Evolutionary conservation across 352 stramenopile species (phyloP), one percentile per base, ranked within the genome.

Genomic region (Hyaloperonospora arabidopsidis): DNA sequence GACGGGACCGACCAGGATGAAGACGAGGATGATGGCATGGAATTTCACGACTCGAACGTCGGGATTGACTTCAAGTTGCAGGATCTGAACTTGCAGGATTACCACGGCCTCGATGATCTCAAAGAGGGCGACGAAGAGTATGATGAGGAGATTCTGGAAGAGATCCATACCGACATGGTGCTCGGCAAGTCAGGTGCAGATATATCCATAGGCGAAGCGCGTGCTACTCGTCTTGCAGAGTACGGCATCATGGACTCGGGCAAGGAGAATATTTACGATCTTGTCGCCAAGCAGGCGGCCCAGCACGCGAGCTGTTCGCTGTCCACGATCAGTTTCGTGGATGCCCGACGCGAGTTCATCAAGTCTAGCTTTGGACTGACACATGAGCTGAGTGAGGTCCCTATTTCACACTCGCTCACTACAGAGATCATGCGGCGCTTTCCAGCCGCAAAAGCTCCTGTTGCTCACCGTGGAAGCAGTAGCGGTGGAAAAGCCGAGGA

Each of bases 251-350:
- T 87, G 57, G 74, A 85, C 43, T 82, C 72, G 18, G 59, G 49
- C 15, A 73, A 72, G 40, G 72, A 82, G 32, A 52, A 70, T 48
- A 73, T 72, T 35, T 82, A 77, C 45, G 72, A 82, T 17, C 62
- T 76, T 2, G 79, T 87, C 21, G 74, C 72, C 12, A 76, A 75
- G 23, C 72, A 84, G 36, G 74, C 72, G 6, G 77, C 77, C 1
- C 72, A 84, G 48, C 60, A 70, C 43, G 36, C 76, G 19, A 63
- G 60, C 49, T 86, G 77, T 50, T 68, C 62, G 5, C 52, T 87
- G n/a, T 61, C 72, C 2, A 74, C 74, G 15, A 76, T 87, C 21
- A 79, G 77, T 47, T 87, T 87, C 23, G 72, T 87, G 15, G 77
- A 87, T 46, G 67, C 68, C 1, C 61, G 49, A 15, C 74, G 74